These are phyloP conservation scores for Blastobotrys arbuscula DNA, from an alignment of 1,139 yeast genomes.

Conservation along the genomic window DNA sequence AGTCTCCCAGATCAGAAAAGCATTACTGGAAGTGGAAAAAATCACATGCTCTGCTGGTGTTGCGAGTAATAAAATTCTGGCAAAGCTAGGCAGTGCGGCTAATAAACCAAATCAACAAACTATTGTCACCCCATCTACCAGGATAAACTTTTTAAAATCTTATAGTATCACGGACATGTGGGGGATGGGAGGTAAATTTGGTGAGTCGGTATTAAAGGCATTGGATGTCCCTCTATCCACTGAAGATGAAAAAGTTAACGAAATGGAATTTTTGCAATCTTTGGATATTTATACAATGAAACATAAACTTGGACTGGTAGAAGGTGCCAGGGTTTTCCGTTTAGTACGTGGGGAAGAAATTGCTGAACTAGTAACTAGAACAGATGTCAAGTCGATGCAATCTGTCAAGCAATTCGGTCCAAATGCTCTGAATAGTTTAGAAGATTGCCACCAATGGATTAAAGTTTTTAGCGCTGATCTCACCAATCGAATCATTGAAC, in stretches of 20 bases:
- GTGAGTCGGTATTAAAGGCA: conserved; percentile 49
- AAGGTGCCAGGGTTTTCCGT: conserved; percentile 41
- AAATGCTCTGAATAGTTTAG: conserved; percentile 45
- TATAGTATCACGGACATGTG: conserved; percentile 72
- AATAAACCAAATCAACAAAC: conserved; percentile 87
- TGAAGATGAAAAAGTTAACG: conserved; percentile 21
- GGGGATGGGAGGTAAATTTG: conserved; percentile 88
- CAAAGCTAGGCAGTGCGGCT: conserved; percentile 85
- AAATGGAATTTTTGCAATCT: conserved; percentile 26
- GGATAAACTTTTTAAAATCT: conserved; percentile 48
- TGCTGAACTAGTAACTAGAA: conserved; percentile 50
- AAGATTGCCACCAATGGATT: conserved; percentile 74
- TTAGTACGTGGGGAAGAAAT: conserved; percentile 60
- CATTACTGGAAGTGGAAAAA: conserved; percentile 51
- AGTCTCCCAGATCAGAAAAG: conserved; percentile 48
- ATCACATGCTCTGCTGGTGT: conserved; percentile 92
- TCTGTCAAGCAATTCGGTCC: conserved; percentile 71
- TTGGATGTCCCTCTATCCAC: conserved; percentile 27
- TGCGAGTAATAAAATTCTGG: conserved; percentile 66
- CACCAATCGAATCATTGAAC: conserved; percentile 60
- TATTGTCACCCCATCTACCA: conserved; percentile 47
- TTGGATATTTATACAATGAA: conserved; percentile 32
- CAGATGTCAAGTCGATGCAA: conserved; percentile 78
- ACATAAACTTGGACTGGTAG: conserved; percentile 39
- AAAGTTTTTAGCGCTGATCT: conserved; percentile 79